Conservation (phyloP, 441 rosid genomes). For the Raphanus hybrid region DNA sequence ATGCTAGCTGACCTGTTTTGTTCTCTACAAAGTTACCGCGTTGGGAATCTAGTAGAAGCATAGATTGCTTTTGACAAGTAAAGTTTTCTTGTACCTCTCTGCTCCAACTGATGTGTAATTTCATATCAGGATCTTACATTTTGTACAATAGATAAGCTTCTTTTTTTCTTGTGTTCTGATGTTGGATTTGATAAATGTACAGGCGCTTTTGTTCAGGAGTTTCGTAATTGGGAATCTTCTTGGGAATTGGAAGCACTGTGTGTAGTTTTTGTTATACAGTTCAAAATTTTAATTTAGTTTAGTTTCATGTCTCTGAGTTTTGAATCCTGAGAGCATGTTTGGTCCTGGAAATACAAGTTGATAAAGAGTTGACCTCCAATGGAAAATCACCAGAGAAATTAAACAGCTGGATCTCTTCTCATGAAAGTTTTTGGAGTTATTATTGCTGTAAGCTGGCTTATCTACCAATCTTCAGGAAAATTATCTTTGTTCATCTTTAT, state of each 20-base stretch:
- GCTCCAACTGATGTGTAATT: neutral
- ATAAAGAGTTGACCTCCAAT: slow-evolving; percentile 61
- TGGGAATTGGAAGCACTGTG: slow-evolving; percentile 92
- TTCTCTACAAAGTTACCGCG: slow-evolving; percentile 65
- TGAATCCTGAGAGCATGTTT: no score
- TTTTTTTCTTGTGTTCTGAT: neutral
- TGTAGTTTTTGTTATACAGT: slow-evolving; percentile 31
- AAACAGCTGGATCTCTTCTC: slow-evolving; percentile 91
- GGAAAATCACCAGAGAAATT: slow-evolving; percentile 93
- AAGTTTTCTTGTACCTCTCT: slow-evolving; percentile 19
- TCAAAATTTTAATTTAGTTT: no score
- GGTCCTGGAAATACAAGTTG: slow-evolving; percentile 53
- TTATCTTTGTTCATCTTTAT: no score
- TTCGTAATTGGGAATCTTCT: slow-evolving; percentile 94
- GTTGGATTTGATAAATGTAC: slow-evolving; percentile 23
- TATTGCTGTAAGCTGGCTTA: slow-evolving; percentile 65
- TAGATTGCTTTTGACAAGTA: slow-evolving; percentile 83
- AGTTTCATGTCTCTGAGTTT: no score
- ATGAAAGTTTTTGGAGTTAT: slow-evolving; percentile 88
- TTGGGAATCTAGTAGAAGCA: slow-evolving; percentile 72
- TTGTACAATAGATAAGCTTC: neutral
- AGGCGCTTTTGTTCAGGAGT: slow-evolving; percentile 94
- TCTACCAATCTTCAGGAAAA: no score
- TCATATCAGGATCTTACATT: no score
- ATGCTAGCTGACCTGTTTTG: slow-evolving; percentile 65